These are phyloP conservation scores for Geosmithia morbida DNA, from an alignment of 2,329 filamentous ascomycete species.

Conservation along the genomic window DNA sequence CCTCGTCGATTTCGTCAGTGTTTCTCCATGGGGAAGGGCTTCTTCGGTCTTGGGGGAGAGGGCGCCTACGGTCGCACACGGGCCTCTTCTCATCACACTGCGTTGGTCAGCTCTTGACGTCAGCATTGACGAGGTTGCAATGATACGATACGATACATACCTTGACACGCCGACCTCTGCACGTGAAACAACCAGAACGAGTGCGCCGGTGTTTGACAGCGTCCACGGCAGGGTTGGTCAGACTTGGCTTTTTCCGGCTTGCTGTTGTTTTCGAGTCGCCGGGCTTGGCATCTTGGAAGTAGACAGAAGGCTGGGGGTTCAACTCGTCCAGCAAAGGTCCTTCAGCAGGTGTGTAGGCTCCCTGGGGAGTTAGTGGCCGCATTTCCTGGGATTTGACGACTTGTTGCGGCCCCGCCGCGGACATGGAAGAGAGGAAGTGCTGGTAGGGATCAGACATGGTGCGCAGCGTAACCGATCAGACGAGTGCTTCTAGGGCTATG, in stretches of 20 bases:
- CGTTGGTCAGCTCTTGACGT: neutral
- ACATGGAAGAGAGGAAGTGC: conserved; percentile 38
- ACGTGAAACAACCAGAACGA: conserved; percentile 86
- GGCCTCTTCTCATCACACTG: conserved; percentile 87
- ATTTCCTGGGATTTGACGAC: neutral
- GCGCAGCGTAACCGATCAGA: neutral
- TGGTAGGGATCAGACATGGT: conserved; percentile 43
- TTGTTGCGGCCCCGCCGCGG: conserved; percentile 18
- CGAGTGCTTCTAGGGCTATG: neutral
- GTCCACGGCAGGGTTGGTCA: conserved; percentile 18
- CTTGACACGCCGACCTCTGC: conserved; percentile 76
- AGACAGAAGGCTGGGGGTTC: conserved; percentile 23
- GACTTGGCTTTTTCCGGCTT: conserved; percentile 32
- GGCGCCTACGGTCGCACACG: conserved; percentile 58
- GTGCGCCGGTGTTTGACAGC: conserved; percentile 88
- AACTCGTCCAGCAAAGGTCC: conserved; percentile 1
- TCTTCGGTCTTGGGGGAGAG: conserved; percentile 4
- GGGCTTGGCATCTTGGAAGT: conserved; percentile 33
- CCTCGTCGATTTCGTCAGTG: neutral
- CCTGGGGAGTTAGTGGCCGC: neutral
- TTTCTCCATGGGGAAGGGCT: conserved; percentile 8
- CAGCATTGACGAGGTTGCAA: conserved; percentile 8
- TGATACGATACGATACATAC: conserved; percentile 20
- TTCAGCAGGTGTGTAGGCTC: conserved; percentile 2
- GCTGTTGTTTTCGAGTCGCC: conserved; percentile 10